Evolutionary conservation across 2,329 filamentous ascomycete species (phyloP), one percentile per base, ranked within the genome.

Genomic region (Colletotrichum costaricense): DNA sequence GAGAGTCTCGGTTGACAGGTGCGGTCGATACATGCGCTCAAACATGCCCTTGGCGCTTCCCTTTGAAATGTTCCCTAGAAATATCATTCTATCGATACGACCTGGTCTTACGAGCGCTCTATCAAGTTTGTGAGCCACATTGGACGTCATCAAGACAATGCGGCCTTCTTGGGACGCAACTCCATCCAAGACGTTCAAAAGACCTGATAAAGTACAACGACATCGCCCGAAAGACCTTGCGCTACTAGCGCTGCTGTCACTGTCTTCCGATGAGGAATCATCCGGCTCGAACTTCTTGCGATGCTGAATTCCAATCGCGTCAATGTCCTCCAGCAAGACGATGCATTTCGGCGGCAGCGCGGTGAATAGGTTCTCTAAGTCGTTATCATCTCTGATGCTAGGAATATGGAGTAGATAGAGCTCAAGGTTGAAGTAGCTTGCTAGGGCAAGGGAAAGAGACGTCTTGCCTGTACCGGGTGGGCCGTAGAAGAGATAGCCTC

Each of bases 401-500:
- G 91, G 92, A 22, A 95, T 86, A 76, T 94, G 94, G 22, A 95
- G 80, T 76, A 95, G 90, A 57, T 93, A 93, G 76, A 95, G 92
- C 78, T 93, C 92, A 77, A 94, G 93, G 76, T 93, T 91, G 65
- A 95, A 85, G 63, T 90, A 85, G 4, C 92, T 92, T 1, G 93
- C 93, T 8, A 95, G 83, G 1, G 93, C 93, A 77, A 94, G 90
- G 46, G 94, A 93, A 76, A 95, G 93, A 1, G 92, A 93, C 67
- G 91, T 94, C 81, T 95, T 94, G 52, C 93, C 93, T 0, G 92
- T 94, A 0, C 93, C 93, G 0, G 93, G 93, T 2, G 93, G 93
- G 0, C 93, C 93, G 77, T 94, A 89, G 0, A 95, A 86, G 5
- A 95, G 86, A 77, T 94, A 95, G 11, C 93, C 93, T 64, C 93